Conservation (phyloP, 768 basidiomycete species). For the Mycena venus region DNA sequence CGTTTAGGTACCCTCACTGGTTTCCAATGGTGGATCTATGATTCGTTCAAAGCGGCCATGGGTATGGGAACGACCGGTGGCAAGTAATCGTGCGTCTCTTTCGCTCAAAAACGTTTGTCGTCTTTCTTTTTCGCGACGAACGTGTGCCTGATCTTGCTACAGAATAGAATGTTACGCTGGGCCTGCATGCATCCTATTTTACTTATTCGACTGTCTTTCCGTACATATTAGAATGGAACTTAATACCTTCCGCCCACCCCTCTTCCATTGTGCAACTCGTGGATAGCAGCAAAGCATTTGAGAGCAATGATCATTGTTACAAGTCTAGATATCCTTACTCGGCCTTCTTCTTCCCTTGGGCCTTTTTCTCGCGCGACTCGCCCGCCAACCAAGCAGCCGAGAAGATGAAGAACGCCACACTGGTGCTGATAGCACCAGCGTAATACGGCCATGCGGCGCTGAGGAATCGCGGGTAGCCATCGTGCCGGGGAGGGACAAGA, state of each 20-base stretch:
- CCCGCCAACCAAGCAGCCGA: constrained; percentile 89
- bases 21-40: constrained; percentile 97
- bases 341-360: constrained; percentile 57
- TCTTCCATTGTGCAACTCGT: neutral
- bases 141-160: constrained; percentile 10
- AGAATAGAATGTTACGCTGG: constrained; percentile 17
- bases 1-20: constrained; percentile 63
- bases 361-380: constrained; percentile 77
- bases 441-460: constrained; percentile 98
- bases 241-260: constrained; percentile 21
- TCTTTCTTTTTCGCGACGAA: neutral
- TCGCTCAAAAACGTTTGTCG: constrained; percentile 25
- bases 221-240: constrained; percentile 29
- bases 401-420: constrained; percentile 88
- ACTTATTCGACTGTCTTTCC: constrained; percentile 24
- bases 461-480: constrained; percentile 96
- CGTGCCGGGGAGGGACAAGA: constrained; percentile 93
- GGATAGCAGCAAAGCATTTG: neutral
- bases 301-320: constrained; percentile 30
- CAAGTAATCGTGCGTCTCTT: constrained; percentile 63
- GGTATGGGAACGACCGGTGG: constrained; percentile 91
- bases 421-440: constrained; percentile 89
- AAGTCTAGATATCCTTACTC: constrained; percentile 47
- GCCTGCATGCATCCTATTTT: constrained; percentile 23
- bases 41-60: constrained; percentile 86